Evolutionary conservation across 75 land plant species (phyloP).

Genomic region (Pinus albicaulis): DNA sequence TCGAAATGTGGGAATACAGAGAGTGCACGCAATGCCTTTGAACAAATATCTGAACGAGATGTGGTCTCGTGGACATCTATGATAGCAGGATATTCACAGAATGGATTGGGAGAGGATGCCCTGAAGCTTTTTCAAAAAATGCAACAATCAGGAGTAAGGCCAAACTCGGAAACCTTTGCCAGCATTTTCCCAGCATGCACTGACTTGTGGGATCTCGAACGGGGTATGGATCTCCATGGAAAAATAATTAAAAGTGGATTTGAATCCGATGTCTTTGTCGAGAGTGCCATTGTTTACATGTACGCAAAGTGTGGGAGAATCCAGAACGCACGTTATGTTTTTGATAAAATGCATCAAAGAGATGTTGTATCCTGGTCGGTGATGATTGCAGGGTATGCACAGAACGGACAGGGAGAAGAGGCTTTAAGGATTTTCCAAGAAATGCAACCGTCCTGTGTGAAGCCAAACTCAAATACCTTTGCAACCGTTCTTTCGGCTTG

Average conservation of each 20-base stretch:
- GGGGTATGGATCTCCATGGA: constrained; percentile 11
- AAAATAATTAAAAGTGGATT: constrained; percentile 6
- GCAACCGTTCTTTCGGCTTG: constrained; percentile 30
- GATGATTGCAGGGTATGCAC: constrained; percentile 28
- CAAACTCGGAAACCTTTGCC: constrained; percentile 22
- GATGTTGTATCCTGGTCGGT: constrained; percentile 31
- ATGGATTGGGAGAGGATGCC: constrained; percentile 27
- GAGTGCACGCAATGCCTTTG: constrained; percentile 32
- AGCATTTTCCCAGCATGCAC: constrained; percentile 37
- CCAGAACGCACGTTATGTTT: constrained; percentile 17
- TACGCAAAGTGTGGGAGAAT: constrained; percentile 45
- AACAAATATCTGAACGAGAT: constrained; percentile 18
- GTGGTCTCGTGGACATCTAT: constrained; percentile 40
- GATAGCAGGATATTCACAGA: constrained; percentile 30
- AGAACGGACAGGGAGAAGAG: constrained; percentile 17
- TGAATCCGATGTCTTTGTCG: constrained; percentile 4
- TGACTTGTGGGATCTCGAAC: constrained; percentile 9
- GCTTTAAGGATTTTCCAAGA: constrained; percentile 19
- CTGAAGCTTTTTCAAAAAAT: constrained; percentile 21
- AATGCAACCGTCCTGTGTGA: constrained; percentile 22
- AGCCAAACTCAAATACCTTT: constrained; percentile 37
- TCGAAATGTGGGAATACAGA: constrained; percentile 25
- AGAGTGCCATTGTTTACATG: constrained; percentile 32
- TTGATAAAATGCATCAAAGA: constrained; percentile 16
- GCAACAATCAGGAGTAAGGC: constrained; percentile 24